These are phyloP conservation scores for Gynostemma pentaphyllum DNA, from an alignment of 306 rosid species.

Conservation along the genomic window DNA sequence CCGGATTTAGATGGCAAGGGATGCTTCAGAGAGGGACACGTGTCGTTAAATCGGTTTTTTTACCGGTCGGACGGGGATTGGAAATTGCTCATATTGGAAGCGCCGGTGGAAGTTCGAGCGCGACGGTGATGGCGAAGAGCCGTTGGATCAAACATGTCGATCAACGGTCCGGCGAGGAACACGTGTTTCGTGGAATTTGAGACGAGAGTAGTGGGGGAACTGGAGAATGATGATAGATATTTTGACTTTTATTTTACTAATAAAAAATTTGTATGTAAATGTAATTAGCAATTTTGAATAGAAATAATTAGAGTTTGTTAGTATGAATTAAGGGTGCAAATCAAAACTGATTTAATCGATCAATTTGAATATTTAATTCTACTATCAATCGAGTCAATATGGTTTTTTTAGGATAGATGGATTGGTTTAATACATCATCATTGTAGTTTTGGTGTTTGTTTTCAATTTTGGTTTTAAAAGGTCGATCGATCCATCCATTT, in stretches of 20 bases:
- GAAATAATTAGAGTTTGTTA: neutral
- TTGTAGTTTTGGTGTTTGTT: too few species aligned
- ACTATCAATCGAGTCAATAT: too few species aligned
- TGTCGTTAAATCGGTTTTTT: conserved; percentile 56
- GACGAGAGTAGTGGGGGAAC: neutral
- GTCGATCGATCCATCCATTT: too few species aligned
- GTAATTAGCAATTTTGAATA: conserved; percentile 4
- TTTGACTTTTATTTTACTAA: neutral
- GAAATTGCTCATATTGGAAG: conserved; percentile 82
- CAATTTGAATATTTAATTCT: too few species aligned
- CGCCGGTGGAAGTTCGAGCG: conserved; percentile 1
- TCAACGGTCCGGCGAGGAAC: conserved; percentile 67
- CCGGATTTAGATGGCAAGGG: conserved; percentile 42
- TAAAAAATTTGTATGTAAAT: neutral
- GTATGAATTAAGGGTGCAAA: too few species aligned
- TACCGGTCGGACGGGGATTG: conserved; percentile 75
- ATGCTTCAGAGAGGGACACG: conserved; percentile 55
- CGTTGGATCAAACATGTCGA: conserved; percentile 80
- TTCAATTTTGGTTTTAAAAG: too few species aligned
- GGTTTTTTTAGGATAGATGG: too few species aligned
- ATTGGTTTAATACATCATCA: too few species aligned
- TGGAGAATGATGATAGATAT: neutral
- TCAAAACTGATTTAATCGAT: too few species aligned
- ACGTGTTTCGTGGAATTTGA: conserved; percentile 32
- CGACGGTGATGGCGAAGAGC: conserved; percentile 13